Evolutionary conservation across 2,329 filamentous ascomycete genomes (phyloP), one percentile per base, ranked within the genome.

Genomic region (Colletotrichum lindemuthianum): DNA sequence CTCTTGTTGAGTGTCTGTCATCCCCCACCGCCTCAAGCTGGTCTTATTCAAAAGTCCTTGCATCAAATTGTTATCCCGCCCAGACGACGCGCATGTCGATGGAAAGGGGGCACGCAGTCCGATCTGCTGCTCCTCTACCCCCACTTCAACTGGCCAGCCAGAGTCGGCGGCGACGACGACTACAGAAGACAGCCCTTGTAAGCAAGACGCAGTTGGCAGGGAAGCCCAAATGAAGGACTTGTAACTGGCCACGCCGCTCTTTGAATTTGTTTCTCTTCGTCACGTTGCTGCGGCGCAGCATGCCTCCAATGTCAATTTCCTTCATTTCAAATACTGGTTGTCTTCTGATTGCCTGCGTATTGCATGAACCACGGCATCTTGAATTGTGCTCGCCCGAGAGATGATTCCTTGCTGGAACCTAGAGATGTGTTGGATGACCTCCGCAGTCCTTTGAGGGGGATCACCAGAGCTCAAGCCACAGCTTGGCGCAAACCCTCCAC

Each of bases 381-480:
- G 13, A n/a, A 43, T 43, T 8, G 4, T 43, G 15, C 40, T 15
- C 43, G 8, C n/a, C 43, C 43, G 13, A 8, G n/a, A 16, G 6
- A 10, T 6, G 15, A 45, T 16, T 10, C 15, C 15, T 8, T 10
- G 43, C 16, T 8, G 24, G n/a, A 2, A 1, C 34, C 2, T 37
- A 39, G 55, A 43, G 10, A 2, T 13, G 11, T 10, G 39, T 16
- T 32, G 4, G 54, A 43, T 47, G 36, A 11, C 15, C 53, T 51
- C 45, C 16, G 16, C 34, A 57, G 44, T 40, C 9, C 34, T 24
- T 52, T 34, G 24, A 24, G 33, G 34, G 43, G 50, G 58, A 59
- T 51, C 50, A 60, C 47, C 61, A 40, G 47, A 51, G 61, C 57
- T 50, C 45, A 65, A 60, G 51, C 57, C 61, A 56, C 36, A 5